Percentiles rank a stretch among this genome's conserved stretches.
phyloP scores from a whole-genome alignment of 23 red algal species.

The Gracilaria vermiculophylla region DNA sequence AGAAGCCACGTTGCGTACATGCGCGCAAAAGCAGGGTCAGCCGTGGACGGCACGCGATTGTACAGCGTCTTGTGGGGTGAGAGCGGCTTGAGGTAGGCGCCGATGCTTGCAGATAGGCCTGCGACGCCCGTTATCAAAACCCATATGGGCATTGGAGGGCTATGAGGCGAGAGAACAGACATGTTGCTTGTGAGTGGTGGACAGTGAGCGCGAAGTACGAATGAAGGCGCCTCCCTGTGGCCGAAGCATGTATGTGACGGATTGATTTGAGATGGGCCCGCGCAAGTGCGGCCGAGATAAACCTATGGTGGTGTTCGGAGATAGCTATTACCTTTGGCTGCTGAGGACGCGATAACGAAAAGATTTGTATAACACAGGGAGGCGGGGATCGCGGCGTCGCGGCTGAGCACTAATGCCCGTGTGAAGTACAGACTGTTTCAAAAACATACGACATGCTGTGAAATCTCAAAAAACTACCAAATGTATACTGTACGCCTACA shows the following conservation, averaged over 20 bases:
- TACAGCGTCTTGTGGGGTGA: slow-evolving; percentile 76
- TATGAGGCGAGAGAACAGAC: slow-evolving; percentile 21
- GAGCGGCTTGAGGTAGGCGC: slow-evolving; percentile 47
- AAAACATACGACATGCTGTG: no score
- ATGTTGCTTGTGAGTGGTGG: background rate
- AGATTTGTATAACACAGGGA: no score
- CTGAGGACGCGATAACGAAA: no score
- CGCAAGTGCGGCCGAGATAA: background rate
- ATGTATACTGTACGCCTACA: no score
- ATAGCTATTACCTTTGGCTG: no score
- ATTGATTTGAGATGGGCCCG: no score
- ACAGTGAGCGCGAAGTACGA: background rate
- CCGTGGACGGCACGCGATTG: slow-evolving; percentile 7
- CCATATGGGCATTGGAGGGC: slow-evolving; percentile 51
- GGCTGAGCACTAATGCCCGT: no score
- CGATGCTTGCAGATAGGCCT: slow-evolving; percentile 54
- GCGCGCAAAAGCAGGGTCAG: slow-evolving; percentile 54
- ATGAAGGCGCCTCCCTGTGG: background rate
- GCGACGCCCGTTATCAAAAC: slow-evolving; percentile 64
- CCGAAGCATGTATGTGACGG: no score
- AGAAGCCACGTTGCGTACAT: slow-evolving; percentile 83
- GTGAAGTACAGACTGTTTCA: no score
- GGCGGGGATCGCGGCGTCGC: no score
- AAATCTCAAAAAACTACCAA: no score
- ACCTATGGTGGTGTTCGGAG: no score